Evolutionary conservation across 192 early-diverging fungal genomes (phyloP).

Genomic region (Backusella sp.): DNA sequence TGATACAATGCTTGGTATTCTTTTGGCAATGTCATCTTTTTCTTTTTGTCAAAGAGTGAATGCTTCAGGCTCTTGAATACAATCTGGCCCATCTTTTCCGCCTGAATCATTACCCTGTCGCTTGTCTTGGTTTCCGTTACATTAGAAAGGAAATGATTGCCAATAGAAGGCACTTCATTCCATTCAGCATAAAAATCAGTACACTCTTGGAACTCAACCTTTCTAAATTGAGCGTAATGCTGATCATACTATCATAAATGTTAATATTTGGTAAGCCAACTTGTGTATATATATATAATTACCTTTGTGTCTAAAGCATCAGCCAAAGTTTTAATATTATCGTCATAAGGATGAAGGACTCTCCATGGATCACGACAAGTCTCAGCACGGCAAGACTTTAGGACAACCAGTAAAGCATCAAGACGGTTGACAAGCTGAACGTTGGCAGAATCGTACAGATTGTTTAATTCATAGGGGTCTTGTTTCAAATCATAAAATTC

Average conservation of each 20-base stretch:
- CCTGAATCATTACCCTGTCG: not conserved
- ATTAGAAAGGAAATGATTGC: slow-evolving; percentile 19
- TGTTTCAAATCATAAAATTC: slow-evolving; percentile 54
- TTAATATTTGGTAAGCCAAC: not conserved
- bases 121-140: not conserved
- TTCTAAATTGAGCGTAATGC: slow-evolving; percentile 45
- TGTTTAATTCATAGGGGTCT: slow-evolving; percentile 59
- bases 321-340: slow-evolving; percentile 13
- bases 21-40: not conserved
- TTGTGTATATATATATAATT: not conserved
- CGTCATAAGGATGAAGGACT: slow-evolving; percentile 41
- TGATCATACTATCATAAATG: slow-evolving; percentile 36
- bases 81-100: not conserved
- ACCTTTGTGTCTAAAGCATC: slow-evolving; percentile 14
- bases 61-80: not conserved
- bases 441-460: slow-evolving; percentile 44
- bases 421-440: slow-evolving; percentile 47
- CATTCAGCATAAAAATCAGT: not conserved
- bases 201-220: slow-evolving; percentile 37
- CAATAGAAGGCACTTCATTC: slow-evolving; percentile 28
- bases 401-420: slow-evolving; percentile 52
- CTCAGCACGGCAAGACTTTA: slow-evolving; percentile 51
- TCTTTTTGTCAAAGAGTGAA: not conserved
- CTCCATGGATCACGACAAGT: slow-evolving; percentile 60
- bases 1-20: slow-evolving; percentile 15